Conservation (phyloP, 2,329 filamentous ascomycete genomes). For the Verticillium albo-atrum region DNA sequence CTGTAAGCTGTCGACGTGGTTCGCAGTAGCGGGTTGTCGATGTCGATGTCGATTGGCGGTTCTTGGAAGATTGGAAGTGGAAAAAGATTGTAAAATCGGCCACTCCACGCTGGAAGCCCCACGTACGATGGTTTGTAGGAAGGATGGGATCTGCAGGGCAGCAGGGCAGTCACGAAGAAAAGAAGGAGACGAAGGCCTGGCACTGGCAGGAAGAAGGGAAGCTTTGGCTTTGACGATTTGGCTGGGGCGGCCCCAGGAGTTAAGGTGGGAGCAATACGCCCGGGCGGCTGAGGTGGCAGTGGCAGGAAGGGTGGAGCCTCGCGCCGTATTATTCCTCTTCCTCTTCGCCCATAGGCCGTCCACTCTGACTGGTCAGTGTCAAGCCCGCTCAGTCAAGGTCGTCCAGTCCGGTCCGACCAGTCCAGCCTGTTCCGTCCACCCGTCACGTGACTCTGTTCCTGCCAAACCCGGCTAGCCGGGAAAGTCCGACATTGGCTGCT, state of each 20-base stretch:
- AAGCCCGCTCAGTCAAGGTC: background rate
- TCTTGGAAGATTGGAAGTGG: slow-evolving; percentile 1
- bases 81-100: background rate
- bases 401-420: background rate
- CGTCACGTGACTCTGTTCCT: background rate
- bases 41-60: background rate
- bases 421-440: too few relatives aligned
- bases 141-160: background rate
- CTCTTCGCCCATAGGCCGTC: too few relatives aligned
- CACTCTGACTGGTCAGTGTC: too few relatives aligned
- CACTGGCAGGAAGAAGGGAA: background rate
- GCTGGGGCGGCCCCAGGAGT: background rate
- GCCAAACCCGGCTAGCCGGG: background rate
- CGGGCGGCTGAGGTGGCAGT: background rate
- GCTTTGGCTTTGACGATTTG: background rate
- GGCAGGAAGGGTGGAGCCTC: background rate
- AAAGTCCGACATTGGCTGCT: background rate
- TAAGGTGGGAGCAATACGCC: background rate
- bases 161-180: background rate
- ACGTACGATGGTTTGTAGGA: background rate
- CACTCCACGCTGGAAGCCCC: background rate
- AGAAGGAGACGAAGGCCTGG: background rate
- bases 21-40: background rate
- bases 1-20: background rate
- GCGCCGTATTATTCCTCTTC: background rate